Evolutionary conservation across 1,284 basidiomycete species (phyloP), one percentile per base, ranked within the genome.

Genomic region (Austroboletus niveus): DNA sequence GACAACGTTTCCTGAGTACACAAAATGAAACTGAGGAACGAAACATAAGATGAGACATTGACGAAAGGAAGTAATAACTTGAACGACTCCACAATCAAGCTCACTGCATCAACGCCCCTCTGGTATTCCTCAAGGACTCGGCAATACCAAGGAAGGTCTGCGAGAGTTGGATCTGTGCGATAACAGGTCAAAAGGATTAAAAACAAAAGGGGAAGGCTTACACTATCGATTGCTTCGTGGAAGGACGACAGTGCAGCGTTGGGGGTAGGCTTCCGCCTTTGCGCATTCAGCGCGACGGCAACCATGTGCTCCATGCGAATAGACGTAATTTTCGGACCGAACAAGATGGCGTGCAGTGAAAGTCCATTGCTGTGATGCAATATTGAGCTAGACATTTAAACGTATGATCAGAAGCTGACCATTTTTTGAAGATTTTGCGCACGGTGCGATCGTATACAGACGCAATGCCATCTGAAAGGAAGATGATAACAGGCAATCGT

Each of bases 121-220:
- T 68, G 1, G 78, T 75, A 56, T 78, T 82, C 58, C 72, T 72
- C 65, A 84, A 60, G 2, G 82, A 82, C 45, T 81, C 77, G 0
- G 82, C 82, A 31, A 84, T 76, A 10, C 77, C 75, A 35, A 82
- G 69, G 75, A 84, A 84, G 1, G 82, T 80, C 48, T 77, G 69
- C 0, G 81, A 76, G 2, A 84, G 72, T 55, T 74, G 72, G 38
- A 82, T 70, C 81, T 84, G 9, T 10, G 12, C 35, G 24, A 3
- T 24, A 4, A 5, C 20, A 2, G 4, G 4, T 17, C 2, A 0
- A 10, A 5, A 6, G n/a, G 5, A 15, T 17, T 17, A 4, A 2
- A 34, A 20, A 8, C 2, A 2, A 0, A 27, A 8, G 31, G 30
- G 32, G 32, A 32, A 58, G 66, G 57, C 53, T 0, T 55, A 82